phyloP scores from a whole-genome alignment of 352 stramenopile genomes.

The Pythium monospermum region DNA sequence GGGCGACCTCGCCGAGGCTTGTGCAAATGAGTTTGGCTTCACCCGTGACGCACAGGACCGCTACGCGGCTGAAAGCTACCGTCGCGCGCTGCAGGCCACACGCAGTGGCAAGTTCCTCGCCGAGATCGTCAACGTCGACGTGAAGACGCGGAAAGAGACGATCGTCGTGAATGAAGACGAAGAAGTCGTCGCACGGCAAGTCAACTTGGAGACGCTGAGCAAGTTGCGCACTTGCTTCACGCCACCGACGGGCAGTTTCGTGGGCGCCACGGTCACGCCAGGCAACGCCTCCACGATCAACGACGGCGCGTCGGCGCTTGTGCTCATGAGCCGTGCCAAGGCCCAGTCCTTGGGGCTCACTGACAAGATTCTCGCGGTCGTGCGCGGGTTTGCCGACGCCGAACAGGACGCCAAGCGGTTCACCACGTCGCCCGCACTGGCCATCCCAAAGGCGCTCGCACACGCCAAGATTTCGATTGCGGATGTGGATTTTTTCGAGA shows the following conservation, averaged over 20 bases:
- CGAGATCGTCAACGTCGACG: slow-evolving; percentile 84
- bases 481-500: slow-evolving; percentile 95
- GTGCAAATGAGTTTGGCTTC: slow-evolving; percentile 78
- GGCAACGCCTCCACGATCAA: slow-evolving; percentile 95
- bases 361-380: slow-evolving; percentile 49
- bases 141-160: slow-evolving; percentile 25
- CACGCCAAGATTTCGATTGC: slow-evolving; percentile 69
- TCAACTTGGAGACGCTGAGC: slow-evolving; percentile 85
- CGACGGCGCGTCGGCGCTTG: slow-evolving; percentile 92
- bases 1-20: slow-evolving; percentile 93
- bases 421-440: slow-evolving; percentile 90
- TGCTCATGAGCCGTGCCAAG: slow-evolving; percentile 89
- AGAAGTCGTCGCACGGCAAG: slow-evolving; percentile 67
- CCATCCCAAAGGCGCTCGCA: slow-evolving; percentile 83
- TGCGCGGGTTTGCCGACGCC: slow-evolving; percentile 65
- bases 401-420: slow-evolving; percentile 88
- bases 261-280: slow-evolving; percentile 89
- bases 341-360: slow-evolving; percentile 56
- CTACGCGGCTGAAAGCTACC: slow-evolving; percentile 91
- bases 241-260: slow-evolving; percentile 18
- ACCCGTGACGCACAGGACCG: slow-evolving; percentile 91
- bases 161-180: slow-evolving; percentile 77
- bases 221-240: slow-evolving; percentile 90
- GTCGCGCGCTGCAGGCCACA: slow-evolving; percentile 54
- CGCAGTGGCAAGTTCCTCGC: slow-evolving; percentile 57